Base-by-base conservation (phyloP, 768 basidiomycete species). In the Tubosaeta brunneosetosa region DNA sequence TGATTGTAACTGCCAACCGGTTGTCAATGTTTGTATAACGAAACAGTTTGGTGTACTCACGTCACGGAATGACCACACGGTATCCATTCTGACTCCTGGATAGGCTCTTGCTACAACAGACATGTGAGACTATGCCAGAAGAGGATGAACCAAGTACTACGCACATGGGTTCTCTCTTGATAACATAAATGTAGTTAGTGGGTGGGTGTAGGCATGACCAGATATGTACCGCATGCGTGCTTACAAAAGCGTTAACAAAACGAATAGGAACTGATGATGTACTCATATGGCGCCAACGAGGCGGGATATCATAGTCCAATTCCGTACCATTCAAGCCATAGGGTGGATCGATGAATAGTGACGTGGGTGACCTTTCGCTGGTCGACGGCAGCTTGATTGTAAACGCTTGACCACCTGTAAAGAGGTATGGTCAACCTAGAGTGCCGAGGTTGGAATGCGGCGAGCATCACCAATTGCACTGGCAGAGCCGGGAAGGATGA, bases 231-330 rank as follows among this genome's bases (percentile, higher is more conserved):
- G 56, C 84, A 87, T 4, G 88, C 86, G 53, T 86, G 86, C 64
- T 80, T 85, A 43, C 33, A 45, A 50, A 44, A 25, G 44, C 16
- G 36, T 62, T 11, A 68, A 45, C 5, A 31, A 54, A 44, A 4
- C 2, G 32, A 19, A 27, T 26, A 13, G 4, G 3, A 43, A 16
- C 26, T 14, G 34, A 38, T 64, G 73, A 12, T 55, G 3, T 56
- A 83, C 81, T 91, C 80, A 91, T 86, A 58, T 91, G 87, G 53
- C 88, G 71, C 85, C 86, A 85, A 36, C 77, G 73, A 14, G 77
- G 61, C 1, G 71, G 71, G 17, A 67, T 66, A 9, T 67, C 59
- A 5, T 67, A 63, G 31, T 67, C 60, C 2, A 66, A 55, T 14
- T 68, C 63, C 0, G 74, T 58, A 33, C 68, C 67, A 47, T 80